Evolutionary conservation across 208 protist genomes (phyloP).

Genomic region (Leishmania martiniquensis): DNA sequence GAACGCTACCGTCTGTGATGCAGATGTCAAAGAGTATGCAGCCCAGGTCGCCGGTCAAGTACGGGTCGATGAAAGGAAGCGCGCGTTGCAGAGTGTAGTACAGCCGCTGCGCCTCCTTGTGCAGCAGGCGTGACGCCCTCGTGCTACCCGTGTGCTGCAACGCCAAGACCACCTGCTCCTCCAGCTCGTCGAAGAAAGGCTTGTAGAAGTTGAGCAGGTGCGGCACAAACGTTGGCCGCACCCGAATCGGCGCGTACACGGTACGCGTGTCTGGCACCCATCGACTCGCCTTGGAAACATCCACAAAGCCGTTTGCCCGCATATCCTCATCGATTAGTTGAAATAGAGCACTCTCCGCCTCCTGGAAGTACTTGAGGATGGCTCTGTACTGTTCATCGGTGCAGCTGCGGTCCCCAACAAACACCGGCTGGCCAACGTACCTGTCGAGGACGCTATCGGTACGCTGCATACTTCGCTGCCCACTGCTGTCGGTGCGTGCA

Average conservation of each 20-base stretch:
- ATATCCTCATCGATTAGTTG: constrained; percentile 46
- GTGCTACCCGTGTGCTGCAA: constrained; percentile 28
- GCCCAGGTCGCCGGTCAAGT: constrained; percentile 40
- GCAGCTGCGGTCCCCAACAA: constrained; percentile 58
- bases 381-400: constrained; percentile 71
- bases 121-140: constrained; percentile 35
- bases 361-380: constrained; percentile 54
- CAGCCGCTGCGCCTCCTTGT: constrained; percentile 45
- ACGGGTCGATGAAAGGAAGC: constrained; percentile 62
- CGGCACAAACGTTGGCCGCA: constrained; percentile 37
- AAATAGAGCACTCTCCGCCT: constrained; percentile 41
- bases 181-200: constrained; percentile 41
- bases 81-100: constrained; percentile 53
- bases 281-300: constrained; percentile 29
- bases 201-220: constrained; percentile 46
- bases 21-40: constrained; percentile 52
- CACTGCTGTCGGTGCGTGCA: constrained; percentile 22
- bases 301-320: constrained; percentile 39
- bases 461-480: constrained; percentile 22
- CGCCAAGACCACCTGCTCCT: constrained; percentile 36
- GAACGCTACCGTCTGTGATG: constrained; percentile 36
- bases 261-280: constrained; percentile 29
- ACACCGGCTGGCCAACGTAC: constrained; percentile 62
- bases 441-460: constrained; percentile 10
- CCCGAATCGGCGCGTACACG: constrained; percentile 35